Base-by-base conservation (phyloP, 73 alveolate species). In the Tetrahymena borealis region DNA sequence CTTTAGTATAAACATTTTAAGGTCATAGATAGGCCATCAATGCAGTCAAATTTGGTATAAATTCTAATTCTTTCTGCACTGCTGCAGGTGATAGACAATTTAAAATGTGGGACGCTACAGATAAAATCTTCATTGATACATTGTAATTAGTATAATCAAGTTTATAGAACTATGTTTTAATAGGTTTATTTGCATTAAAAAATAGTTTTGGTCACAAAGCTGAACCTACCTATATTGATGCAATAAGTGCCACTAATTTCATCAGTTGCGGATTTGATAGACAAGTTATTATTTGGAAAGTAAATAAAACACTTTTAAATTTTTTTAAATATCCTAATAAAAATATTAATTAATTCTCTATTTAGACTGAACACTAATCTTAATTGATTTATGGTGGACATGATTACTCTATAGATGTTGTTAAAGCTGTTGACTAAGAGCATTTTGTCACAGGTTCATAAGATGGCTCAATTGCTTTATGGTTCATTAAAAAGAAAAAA, bases 141-240 rank as follows among this genome's bases (percentile, higher is more conserved):
- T 93, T 93, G 95, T 93, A 93, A 93, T 39, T 40, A 60, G n/a
- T 9, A 60, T 40, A 41, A 40, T 40, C 18, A 41, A 7, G 20
- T 3, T 18, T 60, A n/a, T n/a, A n/a, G 2, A 9, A 2, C 32
- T 24, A 13, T 60, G n/a, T 18, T 60, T 60, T 18, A 1, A 18
- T 60, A 2, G 1, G 5, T 13, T n/a, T 24, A 85, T 32, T 93
- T 20, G 33, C 31, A 16, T 60, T 41, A 33, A 13, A 2, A 13
- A 39, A 35, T 79, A 93, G 95, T 90, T 93, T 85, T 79, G 95
- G 95, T 39, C 95, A 93, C 39, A 79, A 40, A 12, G 78, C 95
- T 38, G 93, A 93, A 39, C 93, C 95, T 33, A 93, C 90, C 40
- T 91, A 93, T 36, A 38, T 93, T 42, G 95, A 93, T 85, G 33